Base-by-base conservation (phyloP, 2,329 filamentous ascomycete genomes). In the Exutisphaerella laricina region DNA sequence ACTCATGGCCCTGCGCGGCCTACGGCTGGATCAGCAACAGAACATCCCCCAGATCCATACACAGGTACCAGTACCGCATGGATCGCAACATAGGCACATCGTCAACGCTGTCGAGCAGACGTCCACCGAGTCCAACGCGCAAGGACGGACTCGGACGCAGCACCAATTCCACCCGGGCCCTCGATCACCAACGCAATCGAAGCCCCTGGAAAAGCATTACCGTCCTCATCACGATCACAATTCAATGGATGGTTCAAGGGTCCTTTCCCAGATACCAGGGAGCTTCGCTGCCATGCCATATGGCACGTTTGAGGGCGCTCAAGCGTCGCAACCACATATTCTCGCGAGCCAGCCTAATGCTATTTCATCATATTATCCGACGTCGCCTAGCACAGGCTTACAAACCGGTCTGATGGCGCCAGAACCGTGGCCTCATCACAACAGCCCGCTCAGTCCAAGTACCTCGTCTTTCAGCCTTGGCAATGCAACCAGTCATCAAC, bases 1-100 rank as follows among this genome's bases (percentile, higher is more conserved):
- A 14, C 39, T 53, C 23, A 35, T 29, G 8, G 47, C 48, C 3
- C 30, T 53, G 18, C 43, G 42, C 22, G 48, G 42, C 4, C 22
- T 48, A 25, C 47, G 34, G 13, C 39, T 50, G 3, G 44, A 48
- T 14, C 32, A 36, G 8, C 12, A 20, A 10, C 17, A 30, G 9
- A 4, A 28, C 7, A 10, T 16, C 12, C 7, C 12, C 3, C 30
- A 34, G 18, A 13, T 18, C n/a, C 7, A 30, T 3, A 14, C n/a
- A 12, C 13, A 10, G 26, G n/a, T n/a, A n/a, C n/a, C n/a, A n/a
- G n/a, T n/a, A n/a, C n/a, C n/a, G n/a, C n/a, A n/a, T n/a, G n/a
- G n/a, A n/a, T n/a, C n/a, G n/a, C n/a, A n/a, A n/a, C n/a, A 39
- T 18, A 33, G 32, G 18, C 20, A 14, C 18, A 21, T 39, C 35